Evolutionary conservation across 805 yeast species (phyloP), one percentile per base, ranked within the genome.

Genomic region (Wilhelminamyces savonicus): DNA sequence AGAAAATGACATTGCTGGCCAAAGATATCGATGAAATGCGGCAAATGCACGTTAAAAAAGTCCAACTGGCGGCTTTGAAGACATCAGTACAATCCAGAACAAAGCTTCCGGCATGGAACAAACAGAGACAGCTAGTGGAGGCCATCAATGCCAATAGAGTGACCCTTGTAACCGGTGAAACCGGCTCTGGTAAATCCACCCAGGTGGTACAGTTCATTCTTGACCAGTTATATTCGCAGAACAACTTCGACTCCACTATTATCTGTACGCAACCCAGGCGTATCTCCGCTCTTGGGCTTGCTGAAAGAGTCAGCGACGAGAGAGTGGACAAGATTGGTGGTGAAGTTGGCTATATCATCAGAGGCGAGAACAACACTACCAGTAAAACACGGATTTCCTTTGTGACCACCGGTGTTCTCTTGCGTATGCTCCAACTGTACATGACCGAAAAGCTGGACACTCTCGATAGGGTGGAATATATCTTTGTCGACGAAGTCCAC

Each of bases 141-240:
- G 57, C 76, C 4, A 74, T 90, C 4, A 62, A 66, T 17, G 36
- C 62, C 0, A 72, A 82, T 47, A 74, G 74, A 38, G 82, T 86
- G 4, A 76, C 83, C 7, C 58, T 90, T 20, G 71, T 90, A 21
- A 90, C 97, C 2, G 98, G 97, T 52, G 98, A 92, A 52, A 90
- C 97, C 0, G 97, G 97, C 44, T 88, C 97, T 1, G 97, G 97
- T 43, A 90, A 90, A 49, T 85, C 96, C 1, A 90, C 98, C 0
- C 98, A 90, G 51, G 76, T 85, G 4, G 95, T 86, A 5, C 98
- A 90, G 52, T 90, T 87, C 42, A 62, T 90, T 13, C 57, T 90
- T 12, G 97, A 90, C 50, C 66, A 76, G 23, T 46, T 84, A 35
- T 66, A 72, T 28, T 26, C 56, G 0, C 49, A 56, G 9, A 70